Conservation (phyloP, 192 early-diverging fungal species). For the Coemansia asiatica region DNA sequence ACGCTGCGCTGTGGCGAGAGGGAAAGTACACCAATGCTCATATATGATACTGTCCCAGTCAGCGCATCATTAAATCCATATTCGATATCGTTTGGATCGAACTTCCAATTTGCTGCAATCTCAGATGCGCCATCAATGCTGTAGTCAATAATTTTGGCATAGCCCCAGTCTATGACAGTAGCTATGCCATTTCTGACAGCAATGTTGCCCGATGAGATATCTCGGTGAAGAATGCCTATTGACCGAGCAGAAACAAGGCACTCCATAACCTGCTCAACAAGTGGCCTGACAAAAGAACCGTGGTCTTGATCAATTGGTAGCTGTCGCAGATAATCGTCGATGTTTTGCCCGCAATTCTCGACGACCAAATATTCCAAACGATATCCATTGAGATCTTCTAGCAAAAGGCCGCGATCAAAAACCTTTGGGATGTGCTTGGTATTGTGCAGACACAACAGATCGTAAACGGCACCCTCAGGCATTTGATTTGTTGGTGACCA, state of each 20-base stretch:
- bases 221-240: slow-evolving; percentile 23
- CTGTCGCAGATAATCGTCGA: not conserved
- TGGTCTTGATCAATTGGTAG: not conserved
- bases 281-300: not conserved
- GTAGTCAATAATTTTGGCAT: not conserved
- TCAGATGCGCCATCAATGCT: no score
- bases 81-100: slow-evolving; percentile 16
- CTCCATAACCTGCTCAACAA: not conserved
- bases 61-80: no score
- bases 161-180: slow-evolving; percentile 21
- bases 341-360: slow-evolving; percentile 17
- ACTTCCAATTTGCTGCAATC: no score
- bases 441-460: not conserved
- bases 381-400: slow-evolving; percentile 19
- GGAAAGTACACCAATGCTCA: no score
- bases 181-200: not conserved
- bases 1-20: no score
- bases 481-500: slow-evolving; percentile 1
- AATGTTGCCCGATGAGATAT: slow-evolving; percentile 27
- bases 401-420: slow-evolving; percentile 12
- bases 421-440: slow-evolving; percentile 10
- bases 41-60: no score
- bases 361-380: slow-evolving; percentile 17
- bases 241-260: slow-evolving; percentile 10
- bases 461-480: slow-evolving; percentile 21